phyloP scores from a whole-genome alignment of 106 monocot genomes.

The Acorus calamus region DNA sequence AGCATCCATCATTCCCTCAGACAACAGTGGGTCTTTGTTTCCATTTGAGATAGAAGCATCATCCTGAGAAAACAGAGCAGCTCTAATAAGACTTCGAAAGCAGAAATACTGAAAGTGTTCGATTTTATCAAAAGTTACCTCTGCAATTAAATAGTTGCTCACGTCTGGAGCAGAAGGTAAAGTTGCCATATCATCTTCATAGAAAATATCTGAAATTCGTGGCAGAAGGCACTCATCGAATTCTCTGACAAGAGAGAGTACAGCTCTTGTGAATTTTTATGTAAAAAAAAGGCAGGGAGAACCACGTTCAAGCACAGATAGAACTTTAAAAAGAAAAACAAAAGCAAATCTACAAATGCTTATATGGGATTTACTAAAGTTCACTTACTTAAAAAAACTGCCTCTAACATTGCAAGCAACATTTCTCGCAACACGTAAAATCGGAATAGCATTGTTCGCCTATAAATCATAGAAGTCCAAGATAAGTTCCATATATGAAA shows the following conservation, averaged over 20 bases:
- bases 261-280: background rate
- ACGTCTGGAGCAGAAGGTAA: constrained; percentile 85
- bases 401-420: constrained; percentile 96
- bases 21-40: constrained; percentile 52
- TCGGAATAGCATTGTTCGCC: constrained; percentile 73
- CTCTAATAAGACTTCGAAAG: background rate
- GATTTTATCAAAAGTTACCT: constrained; percentile 32
- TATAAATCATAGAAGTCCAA: constrained; percentile 9
- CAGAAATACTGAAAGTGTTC: background rate
- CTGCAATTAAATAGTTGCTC: constrained; percentile 77
- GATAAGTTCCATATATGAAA: background rate
- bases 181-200: constrained; percentile 68
- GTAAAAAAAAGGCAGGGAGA: no score
- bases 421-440: constrained; percentile 94
- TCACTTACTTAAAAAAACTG: constrained; percentile 84
- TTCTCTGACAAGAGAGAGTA: constrained; percentile 47
- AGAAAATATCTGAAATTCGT: constrained; percentile 44
- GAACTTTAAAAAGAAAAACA: no score
- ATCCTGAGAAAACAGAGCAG: constrained; percentile 36
- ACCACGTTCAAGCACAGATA: no score
- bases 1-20: constrained; percentile 64
- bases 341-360: no score
- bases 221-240: constrained; percentile 89
- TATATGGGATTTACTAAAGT: no score
- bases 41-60: constrained; percentile 53